phyloP scores from a whole-genome alignment of 2,329 filamentous ascomycete genomes.

The Thelonectria discophora region DNA sequence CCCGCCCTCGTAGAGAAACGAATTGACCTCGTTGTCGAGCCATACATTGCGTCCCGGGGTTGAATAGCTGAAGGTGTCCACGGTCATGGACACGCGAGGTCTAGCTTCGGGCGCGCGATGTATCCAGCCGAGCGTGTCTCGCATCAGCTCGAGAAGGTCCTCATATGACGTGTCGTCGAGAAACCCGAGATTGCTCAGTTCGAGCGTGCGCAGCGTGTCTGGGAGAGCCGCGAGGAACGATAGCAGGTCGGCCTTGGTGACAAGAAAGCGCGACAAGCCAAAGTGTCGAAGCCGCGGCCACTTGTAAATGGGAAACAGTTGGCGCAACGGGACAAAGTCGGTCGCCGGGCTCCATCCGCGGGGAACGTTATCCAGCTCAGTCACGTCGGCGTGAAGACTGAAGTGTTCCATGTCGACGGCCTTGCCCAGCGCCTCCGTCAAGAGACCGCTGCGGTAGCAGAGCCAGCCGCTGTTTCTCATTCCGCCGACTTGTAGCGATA shows the following conservation, averaged over 20 bases:
- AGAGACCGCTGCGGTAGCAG: constrained; percentile 3
- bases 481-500: constrained; percentile 2
- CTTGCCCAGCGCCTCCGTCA: not conserved
- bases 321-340: constrained; percentile 34
- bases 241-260: constrained; percentile 43
- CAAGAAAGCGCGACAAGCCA: constrained; percentile 42
- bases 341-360: not conserved
- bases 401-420: constrained; percentile 35
- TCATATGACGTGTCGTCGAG: not conserved
- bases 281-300: constrained; percentile 46
- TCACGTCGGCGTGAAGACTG: constrained; percentile 19
- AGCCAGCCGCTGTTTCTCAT: accelerated
- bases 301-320: constrained; percentile 43
- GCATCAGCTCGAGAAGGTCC: not conserved
- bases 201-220: not conserved
- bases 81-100: not conserved
- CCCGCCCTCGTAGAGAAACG: not conserved
- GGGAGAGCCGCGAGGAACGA: not conserved
- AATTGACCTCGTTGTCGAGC: not conserved
- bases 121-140: not conserved
- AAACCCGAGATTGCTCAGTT: not conserved
- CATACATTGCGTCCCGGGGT: not conserved
- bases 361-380: not conserved
- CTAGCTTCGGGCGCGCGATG: not conserved
- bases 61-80: not conserved